Evolutionary conservation across 331 rosid genomes (phyloP), one percentile per base, ranked within the genome.

Genomic region (Spiraea crenata): DNA sequence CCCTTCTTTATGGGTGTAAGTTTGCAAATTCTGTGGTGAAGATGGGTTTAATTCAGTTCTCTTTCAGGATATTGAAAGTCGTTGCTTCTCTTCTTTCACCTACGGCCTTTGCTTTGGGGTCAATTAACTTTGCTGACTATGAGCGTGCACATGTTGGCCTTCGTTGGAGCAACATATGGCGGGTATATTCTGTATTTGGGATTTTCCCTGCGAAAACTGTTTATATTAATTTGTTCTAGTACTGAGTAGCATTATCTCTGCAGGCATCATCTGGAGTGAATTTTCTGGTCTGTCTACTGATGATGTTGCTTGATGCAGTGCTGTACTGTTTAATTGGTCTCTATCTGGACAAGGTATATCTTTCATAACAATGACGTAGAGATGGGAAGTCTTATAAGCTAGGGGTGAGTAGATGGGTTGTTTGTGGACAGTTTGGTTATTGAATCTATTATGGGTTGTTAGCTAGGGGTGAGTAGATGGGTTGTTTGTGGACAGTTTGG

Each of bases 91-190:
- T 93, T 69, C 97, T 93, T 87, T 93, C 97, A 31, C 97, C 99
- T 61, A 89, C 91, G 1, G 97, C 99, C 73, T 93, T 93, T 79
- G 97, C 99, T 76, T 73, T 91, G 45, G 99, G 99, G 56, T 93
- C 99, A 20, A 63, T 93, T 74, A 93, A 91, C 85, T 91, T 93
- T 63, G 97, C 99, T 51, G 99, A 93, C 79, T 93, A 93, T 79
- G 99, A 93, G 85, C 96, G 96, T 68, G 99, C 97, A 67, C 99
- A 92, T 84, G 99, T 93, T 79, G 99, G 99, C 72, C 97, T 93
- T 77, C 96, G 96, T 39, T 93, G 99, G 99, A 91, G 90, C 82
- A 93, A 93, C 88, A 80, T 91, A 70, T 93, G 99, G 99, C 83
- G 90, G 79, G 99, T 86, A 77, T 68, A 74, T 71, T 79, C 73